Base-by-base conservation (phyloP, 2,329 filamentous ascomycete genomes). In the Pestalotiopsis sp. region DNA sequence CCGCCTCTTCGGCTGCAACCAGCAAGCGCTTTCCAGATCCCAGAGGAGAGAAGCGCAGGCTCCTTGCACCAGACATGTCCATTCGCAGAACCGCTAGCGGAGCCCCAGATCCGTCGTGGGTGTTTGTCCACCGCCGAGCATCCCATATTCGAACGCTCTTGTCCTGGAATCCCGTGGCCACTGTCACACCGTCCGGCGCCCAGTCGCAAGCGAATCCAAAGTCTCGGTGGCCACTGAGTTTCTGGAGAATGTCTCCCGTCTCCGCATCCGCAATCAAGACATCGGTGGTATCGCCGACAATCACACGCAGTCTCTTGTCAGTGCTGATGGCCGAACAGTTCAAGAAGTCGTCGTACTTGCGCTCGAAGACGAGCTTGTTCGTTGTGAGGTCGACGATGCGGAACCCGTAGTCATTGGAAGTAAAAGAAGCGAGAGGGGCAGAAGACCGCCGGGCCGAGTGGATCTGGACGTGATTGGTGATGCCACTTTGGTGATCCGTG, bases 161-260 rank as follows among this genome's bases (percentile, higher is more conserved):
- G 77, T 95, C 92, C 77, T 95, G 92, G 69, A 91, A 91, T 24
- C 90, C 92, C 0, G 92, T 94, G 13, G 92, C 92, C 22, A 94
- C 85, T 13, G 89, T 91, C 81, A 89, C 89, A 39, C 92, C 92
- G 75, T 94, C 90, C 65, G 91, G 89, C 20, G 92, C 90, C 92
- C 92, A 95, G 71, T 91, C 92, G 73, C 91, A 94, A 1, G 92
- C 89, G 73, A 94, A 95, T 1, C 89, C 91, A 71, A 86, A 92
- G 74, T 94, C 92, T 14, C 82, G 83, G 74, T 94, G 91, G 2
- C 90, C 89, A 3, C 81, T 78, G 1, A 94, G 84, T 30, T 81
- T 79, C 71, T 90, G 84, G 70, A 86, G 83, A 66, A 81, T 82
- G 68, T 85, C 80, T 14, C 91, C 89, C 13, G 86, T 89, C 66